These are phyloP conservation scores for Sphaerobolus stellatus DNA, from an alignment of 1,284 basidiomycete species.

Conservation along the genomic window DNA sequence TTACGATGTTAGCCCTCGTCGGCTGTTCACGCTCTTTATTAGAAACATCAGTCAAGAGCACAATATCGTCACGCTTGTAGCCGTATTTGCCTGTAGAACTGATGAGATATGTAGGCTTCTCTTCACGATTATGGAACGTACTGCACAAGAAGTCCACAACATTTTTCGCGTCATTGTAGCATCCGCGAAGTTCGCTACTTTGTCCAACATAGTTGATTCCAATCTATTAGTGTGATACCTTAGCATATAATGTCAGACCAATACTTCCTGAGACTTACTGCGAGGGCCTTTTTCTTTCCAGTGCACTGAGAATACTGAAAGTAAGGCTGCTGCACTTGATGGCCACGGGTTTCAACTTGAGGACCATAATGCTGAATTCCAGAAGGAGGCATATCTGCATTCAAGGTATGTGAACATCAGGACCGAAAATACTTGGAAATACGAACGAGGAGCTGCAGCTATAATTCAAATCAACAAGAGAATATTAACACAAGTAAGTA, in stretches of 20 bases:
- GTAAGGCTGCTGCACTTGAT: conserved; percentile 53
- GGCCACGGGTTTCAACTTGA: conserved; percentile 50
- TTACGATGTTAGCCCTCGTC: conserved; percentile 79
- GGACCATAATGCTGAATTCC: conserved; percentile 70
- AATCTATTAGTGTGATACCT: conserved; percentile 44
- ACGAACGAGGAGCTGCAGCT: too few species aligned
- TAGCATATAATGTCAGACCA: not conserved
- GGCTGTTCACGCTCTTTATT: conserved; percentile 63
- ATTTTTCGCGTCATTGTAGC: conserved; percentile 87
- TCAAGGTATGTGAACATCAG: too few species aligned
- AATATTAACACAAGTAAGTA: too few species aligned
- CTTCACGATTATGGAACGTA: conserved; percentile 34
- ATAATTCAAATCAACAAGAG: too few species aligned
- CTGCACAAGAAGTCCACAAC: conserved; percentile 71
- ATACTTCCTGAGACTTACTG: conserved; percentile 44
- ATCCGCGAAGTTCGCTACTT: conserved; percentile 65
- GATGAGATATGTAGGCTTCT: not conserved
- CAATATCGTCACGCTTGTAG: conserved; percentile 80
- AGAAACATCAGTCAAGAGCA: conserved; percentile 81
- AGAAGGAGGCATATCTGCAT: conserved; percentile 53
- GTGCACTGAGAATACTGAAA: conserved; percentile 88
- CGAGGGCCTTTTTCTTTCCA: conserved; percentile 78
- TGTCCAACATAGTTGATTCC: conserved; percentile 83
- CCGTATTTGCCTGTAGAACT: conserved; percentile 52
- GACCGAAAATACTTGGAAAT: too few species aligned